Evolutionary conservation across 2,329 filamentous ascomycete genomes (phyloP), one percentile per base, ranked within the genome.

Genomic region (Hirsutella thompsonii): DNA sequence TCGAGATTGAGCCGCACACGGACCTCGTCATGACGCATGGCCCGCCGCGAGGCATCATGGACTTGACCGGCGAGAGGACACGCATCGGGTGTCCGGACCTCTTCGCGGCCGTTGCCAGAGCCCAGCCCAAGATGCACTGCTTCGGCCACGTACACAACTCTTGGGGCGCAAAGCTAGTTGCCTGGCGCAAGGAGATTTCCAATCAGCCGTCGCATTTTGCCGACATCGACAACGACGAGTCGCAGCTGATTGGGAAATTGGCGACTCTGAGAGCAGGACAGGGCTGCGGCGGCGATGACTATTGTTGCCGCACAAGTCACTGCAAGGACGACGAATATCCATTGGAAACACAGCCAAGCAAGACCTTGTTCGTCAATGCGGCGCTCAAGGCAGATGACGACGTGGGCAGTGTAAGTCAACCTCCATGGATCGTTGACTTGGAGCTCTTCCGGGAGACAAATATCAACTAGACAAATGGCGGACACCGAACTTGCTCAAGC

Each of bases 291-390:
- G 35, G 23, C 10, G 26, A 29, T 8, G 26, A 29, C 26, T 20
- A 36, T 8, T 13, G 13, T 3, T 11, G 35, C 5, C 19, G 10
- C 4, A 10, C 35, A 8, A 36, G 8, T 2, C 16, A 38, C 20
- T 48, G 55, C 39, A 47, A 49, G 1, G 46, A 53, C 5, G 49
- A 57, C 38, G 38, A 44, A n/a, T n/a, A n/a, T n/a, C n/a, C n/a
- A n/a, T n/a, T 16, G 46, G 55, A 36, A 48, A 49, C 49, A 18
- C 35, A 28, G 6, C 67, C 65, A 2, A 54, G 56, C 26, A 61
- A 74, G 43, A 76, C 72, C 0, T 51, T 76, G 4, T 73, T 76
- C 47, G 62, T 76, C 8, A 78, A 78, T 51, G 72, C 71, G 1
- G 60, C 73, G 0, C 64, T 76, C 19, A 49, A 67, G 47, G 59